Conservation (phyloP, 2,329 filamentous ascomycete genomes). For the Sclerotinia subarctica region DNA sequence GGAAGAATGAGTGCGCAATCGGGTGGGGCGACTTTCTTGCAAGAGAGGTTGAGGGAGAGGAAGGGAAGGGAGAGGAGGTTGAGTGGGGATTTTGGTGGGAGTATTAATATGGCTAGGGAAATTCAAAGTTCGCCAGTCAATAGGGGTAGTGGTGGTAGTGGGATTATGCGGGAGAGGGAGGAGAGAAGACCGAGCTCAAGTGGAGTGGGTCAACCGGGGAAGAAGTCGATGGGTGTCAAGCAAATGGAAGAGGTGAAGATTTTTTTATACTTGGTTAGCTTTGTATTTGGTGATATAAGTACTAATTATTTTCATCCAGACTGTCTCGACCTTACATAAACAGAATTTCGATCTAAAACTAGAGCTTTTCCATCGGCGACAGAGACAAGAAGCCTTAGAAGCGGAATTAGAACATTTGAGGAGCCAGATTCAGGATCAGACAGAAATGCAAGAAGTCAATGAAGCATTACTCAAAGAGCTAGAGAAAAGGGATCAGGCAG, state of each 20-base stretch:
- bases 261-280: background rate
- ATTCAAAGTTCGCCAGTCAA: conserved; percentile 37
- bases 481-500: conserved; percentile 65
- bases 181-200: conserved; percentile 36
- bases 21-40: conserved; percentile 34
- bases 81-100: conserved; percentile 28
- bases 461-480: conserved; percentile 57
- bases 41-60: conserved; percentile 38
- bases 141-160: conserved; percentile 9
- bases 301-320: conserved; percentile 41
- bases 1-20: conserved; percentile 21
- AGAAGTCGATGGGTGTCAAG: conserved; percentile 55
- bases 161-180: conserved; percentile 23
- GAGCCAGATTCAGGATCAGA: conserved; percentile 41
- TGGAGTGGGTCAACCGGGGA: conserved; percentile 38
- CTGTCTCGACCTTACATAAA: conserved; percentile 66
- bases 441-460: conserved; percentile 56
- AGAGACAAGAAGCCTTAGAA: conserved; percentile 60
- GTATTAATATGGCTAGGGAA: conserved; percentile 24
- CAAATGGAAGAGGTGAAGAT: conserved; percentile 62
- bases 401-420: conserved; percentile 54
- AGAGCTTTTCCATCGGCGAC: conserved; percentile 66
- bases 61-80: conserved; percentile 35
- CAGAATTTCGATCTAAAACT: conserved; percentile 76
- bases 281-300: conserved; percentile 13